phyloP scores from a whole-genome alignment of 805 yeast species.

The Candida suzukii region DNA sequence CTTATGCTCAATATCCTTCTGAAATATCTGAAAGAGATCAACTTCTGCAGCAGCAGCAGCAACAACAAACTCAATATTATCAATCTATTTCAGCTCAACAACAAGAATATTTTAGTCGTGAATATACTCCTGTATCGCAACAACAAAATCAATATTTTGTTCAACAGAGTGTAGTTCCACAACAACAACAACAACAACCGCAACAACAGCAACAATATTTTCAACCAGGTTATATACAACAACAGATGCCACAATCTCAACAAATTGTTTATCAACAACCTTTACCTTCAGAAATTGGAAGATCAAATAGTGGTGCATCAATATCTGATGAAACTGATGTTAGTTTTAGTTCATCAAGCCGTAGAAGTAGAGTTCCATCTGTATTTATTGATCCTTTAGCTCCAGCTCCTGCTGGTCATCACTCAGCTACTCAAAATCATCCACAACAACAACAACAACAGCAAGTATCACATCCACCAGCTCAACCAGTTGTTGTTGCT shows the following conservation, averaged over 20 bases:
- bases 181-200: constrained; percentile 5
- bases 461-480: too few species aligned
- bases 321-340: constrained; percentile 18
- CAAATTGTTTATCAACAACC: constrained; percentile 1
- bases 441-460: constrained; percentile 3
- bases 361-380: constrained; percentile 39
- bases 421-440: constrained; percentile 8
- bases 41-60: constrained; percentile 7
- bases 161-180: neutral
- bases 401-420: constrained; percentile 32
- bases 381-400: constrained; percentile 44
- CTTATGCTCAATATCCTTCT: too few species aligned
- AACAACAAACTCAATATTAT: constrained; percentile 11
- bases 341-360: constrained; percentile 18
- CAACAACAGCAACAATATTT: constrained; percentile 4
- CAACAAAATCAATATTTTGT: neutral
- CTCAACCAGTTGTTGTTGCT: constrained; percentile 2
- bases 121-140: neutral
- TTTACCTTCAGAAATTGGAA: neutral
- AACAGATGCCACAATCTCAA: constrained; percentile 1
- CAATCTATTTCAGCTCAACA: constrained; percentile 2
- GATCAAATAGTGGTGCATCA: constrained; percentile 2
- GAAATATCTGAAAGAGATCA: too few species aligned
- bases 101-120: constrained; percentile 3
- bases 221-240: neutral